phyloP scores from a whole-genome alignment of 2,329 filamentous ascomycete genomes.

The Mycosphaerella sp. region DNA sequence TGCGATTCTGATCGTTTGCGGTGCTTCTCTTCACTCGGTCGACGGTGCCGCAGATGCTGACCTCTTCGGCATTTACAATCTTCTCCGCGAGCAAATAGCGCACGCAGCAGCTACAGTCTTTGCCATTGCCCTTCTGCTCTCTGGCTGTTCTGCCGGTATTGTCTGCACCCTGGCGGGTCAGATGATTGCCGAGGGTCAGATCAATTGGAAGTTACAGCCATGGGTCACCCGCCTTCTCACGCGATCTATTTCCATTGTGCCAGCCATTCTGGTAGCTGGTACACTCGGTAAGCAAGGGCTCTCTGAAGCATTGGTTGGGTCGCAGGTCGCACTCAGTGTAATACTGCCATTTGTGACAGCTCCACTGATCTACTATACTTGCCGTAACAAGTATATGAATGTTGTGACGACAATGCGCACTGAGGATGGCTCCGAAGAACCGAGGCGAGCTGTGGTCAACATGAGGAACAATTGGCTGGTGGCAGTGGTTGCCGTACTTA shows the following conservation, averaged over 20 bases:
- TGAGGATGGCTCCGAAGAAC: not conserved
- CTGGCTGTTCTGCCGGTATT: slow-evolving; percentile 74
- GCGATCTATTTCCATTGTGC: slow-evolving; percentile 71
- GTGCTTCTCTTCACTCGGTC: slow-evolving; percentile 64
- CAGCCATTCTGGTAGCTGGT: slow-evolving; percentile 75
- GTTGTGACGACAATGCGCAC: slow-evolving; percentile 39
- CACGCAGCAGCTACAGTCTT: slow-evolving; percentile 78
- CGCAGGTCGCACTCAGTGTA: slow-evolving; percentile 71
- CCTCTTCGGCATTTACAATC: slow-evolving; percentile 73
- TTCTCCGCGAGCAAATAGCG: slow-evolving; percentile 63
- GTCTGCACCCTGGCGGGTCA: slow-evolving; percentile 86
- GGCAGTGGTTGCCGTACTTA: slow-evolving; percentile 50
- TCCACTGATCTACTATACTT: slow-evolving; percentile 80
- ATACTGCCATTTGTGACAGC: slow-evolving; percentile 78
- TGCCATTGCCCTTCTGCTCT: slow-evolving; percentile 71
- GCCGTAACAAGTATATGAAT: slow-evolving; percentile 72
- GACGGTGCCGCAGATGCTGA: slow-evolving; percentile 58
- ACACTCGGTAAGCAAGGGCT: slow-evolving; percentile 68
- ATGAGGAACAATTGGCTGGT: slow-evolving; percentile 71
- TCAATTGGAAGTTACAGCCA: slow-evolving; percentile 66
- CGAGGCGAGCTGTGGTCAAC: slow-evolving; percentile 33
- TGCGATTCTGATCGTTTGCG: slow-evolving; percentile 50
- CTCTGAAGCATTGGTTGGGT: slow-evolving; percentile 64
- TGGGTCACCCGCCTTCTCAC: slow-evolving; percentile 77
- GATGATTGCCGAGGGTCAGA: slow-evolving; percentile 78